Evolutionary conservation across 352 stramenopile species (phyloP).

Genomic region (Paralagenidium karlingii): DNA sequence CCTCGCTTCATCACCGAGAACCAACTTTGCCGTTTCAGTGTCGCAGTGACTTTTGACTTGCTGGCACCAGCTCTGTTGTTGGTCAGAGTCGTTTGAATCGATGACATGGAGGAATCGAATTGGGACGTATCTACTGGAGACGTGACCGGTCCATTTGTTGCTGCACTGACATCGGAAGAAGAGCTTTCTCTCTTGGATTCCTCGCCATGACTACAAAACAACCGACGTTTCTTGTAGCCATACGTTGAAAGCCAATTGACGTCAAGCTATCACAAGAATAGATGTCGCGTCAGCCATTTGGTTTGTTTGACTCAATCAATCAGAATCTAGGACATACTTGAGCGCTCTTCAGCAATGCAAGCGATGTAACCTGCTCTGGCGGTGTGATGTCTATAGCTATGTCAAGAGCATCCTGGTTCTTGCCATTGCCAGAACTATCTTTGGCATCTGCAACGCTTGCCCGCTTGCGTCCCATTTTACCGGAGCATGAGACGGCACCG

Average conservation of each 20-base stretch:
- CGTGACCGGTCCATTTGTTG: no score
- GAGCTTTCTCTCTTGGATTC: conserved; percentile 1
- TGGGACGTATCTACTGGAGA: no score
- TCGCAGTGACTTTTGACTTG: no score
- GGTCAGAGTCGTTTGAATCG: no score
- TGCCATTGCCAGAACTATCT: conserved; percentile 7
- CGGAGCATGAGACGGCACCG: conserved; percentile 51
- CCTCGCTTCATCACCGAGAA: no score
- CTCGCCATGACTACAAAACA: conserved; percentile 45
- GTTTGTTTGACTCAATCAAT: background rate
- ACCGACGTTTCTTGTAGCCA: conserved; percentile 40
- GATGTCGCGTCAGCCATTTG: background rate
- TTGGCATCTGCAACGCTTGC: conserved; percentile 16
- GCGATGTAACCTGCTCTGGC: conserved; percentile 43
- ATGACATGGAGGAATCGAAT: no score
- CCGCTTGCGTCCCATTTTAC: conserved; percentile 65
- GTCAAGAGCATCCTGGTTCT: conserved; percentile 11
- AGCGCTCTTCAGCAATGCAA: conserved; percentile 64
- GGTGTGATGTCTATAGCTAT: conserved; percentile 42
- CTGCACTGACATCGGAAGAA: no score
- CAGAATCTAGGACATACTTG: conserved; percentile 8
- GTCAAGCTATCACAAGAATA: conserved; percentile 20
- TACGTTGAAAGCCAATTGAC: conserved; percentile 48
- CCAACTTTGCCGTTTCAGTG: no score
- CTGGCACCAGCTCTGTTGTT: no score